Conservation (phyloP, 164 flowering plant genomes). For the Kalanchoe fedtschenkoi region DNA sequence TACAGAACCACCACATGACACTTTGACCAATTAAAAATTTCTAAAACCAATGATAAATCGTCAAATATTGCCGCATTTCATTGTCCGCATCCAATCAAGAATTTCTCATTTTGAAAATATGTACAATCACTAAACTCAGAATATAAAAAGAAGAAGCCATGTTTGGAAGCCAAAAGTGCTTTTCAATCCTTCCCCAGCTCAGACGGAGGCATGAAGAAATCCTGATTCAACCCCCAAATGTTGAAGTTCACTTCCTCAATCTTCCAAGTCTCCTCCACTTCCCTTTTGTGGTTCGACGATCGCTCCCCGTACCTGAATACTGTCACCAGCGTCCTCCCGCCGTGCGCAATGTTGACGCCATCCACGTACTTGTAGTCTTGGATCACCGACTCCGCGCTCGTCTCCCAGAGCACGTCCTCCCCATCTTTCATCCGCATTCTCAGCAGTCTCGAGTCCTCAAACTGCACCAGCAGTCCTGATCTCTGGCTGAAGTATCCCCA, state of each 20-base stretch:
- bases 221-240: constrained; percentile 37
- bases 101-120: background rate
- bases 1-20: too few relatives aligned
- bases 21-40: too few relatives aligned
- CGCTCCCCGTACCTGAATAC: constrained; percentile 57
- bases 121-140: too few relatives aligned
- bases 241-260: constrained; percentile 62
- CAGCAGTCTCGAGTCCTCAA: constrained; percentile 60
- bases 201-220: constrained; percentile 47
- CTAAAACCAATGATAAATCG: too few relatives aligned
- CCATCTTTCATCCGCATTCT: constrained; percentile 22
- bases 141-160: too few relatives aligned
- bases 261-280: constrained; percentile 52
- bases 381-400: constrained; percentile 57
- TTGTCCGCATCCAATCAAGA: too few relatives aligned
- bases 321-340: constrained; percentile 42
- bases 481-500: constrained; percentile 68
- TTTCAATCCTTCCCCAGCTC: constrained; percentile 10
- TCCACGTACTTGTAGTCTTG: constrained; percentile 55
- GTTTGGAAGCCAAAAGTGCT: too few relatives aligned
- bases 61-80: too few relatives aligned
- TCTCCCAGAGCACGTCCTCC: constrained; percentile 64
- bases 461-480: constrained; percentile 56
- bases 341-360: constrained; percentile 53
- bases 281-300: constrained; percentile 61